Base-by-base conservation (phyloP, 1,139 yeast species). In the Taphrina flavorubra region DNA sequence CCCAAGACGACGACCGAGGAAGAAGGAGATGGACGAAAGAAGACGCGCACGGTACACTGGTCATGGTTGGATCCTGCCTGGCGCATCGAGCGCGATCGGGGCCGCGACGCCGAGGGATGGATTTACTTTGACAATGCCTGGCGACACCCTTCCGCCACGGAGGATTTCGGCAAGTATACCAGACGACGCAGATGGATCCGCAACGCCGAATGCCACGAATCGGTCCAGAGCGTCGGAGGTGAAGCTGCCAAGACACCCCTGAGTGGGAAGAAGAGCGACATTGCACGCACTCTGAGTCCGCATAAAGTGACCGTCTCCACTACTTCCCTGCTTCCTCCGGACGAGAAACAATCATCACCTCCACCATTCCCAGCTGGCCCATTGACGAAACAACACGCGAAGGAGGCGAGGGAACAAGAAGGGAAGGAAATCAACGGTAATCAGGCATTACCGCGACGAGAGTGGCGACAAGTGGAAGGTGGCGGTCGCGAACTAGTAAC, bases 41-140 rank as follows among this genome's bases (percentile, higher is more conserved):
- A 37, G 44, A 44, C 57, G 25, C 58, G 66, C 25, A 51, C 65
- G 46, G 66, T 59, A 18, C 44, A 46, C 44, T 94, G 99, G 98
- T 83, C 90, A 76, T 94, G 98, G 98, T 91, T 91, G 98, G 63
- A 92, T 77, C 86, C 86, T 76, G 85, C 92, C 0, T 94, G 99
- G 99, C 82, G 92, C 73, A 82, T 92, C 70, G 99, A 72, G 40
- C 58, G 51, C 34, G 67, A 65, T 16, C 66, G 66, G 25, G 75
- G 69, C 16, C 57, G 73, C 7, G 74, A 70, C 56, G 94, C 89
- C 75, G 97, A 91, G 71, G 99, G 97, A 0, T 94, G 84, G 79
- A 85, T 94, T 65, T 94, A 87, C 77, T 90, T 85, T 75, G 98
- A 94, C 78, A 94, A 92, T 77, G 88, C 96, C 6, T 94, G 99